Evolutionary conservation across 345 rosid genomes (phyloP).

Genomic region (Eucalyptus erythrocorys): DNA sequence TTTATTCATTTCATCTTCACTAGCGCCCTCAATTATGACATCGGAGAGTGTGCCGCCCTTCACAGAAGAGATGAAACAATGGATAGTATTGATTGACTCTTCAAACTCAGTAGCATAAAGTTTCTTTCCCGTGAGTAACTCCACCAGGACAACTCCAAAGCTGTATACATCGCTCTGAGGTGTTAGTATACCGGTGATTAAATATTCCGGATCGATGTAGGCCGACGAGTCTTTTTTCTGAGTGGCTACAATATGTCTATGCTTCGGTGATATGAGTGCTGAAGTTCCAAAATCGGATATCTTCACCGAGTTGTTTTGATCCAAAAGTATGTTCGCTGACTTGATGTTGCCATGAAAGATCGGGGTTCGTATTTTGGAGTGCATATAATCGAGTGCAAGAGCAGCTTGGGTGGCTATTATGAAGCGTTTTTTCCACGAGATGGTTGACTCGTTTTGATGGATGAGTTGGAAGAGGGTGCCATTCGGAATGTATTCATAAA

Average conservation of each 20-base stretch:
- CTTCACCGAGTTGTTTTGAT: neutral
- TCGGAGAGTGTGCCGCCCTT: neutral
- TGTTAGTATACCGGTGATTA: neutral
- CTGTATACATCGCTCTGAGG: neutral
- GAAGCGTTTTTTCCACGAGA: neutral
- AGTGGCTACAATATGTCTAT: neutral
- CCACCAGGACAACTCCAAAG: neutral
- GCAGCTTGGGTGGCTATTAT: neutral
- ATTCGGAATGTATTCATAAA: too few species aligned
- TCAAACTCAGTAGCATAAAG: neutral
- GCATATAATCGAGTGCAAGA: neutral
- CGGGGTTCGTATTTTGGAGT: rapidly evolving
- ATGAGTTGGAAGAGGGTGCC: neutral
- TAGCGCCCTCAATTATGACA: neutral
- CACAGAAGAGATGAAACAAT: neutral
- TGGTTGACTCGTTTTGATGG: neutral
- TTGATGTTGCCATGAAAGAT: neutral
- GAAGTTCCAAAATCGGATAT: neutral
- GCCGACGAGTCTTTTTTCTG: neutral
- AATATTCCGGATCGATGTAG: neutral
- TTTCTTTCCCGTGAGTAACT: neutral
- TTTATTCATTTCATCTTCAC: neutral
- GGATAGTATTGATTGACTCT: neutral
- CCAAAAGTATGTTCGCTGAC: neutral
- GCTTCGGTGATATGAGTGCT: neutral